Conservation (phyloP, 2,329 filamentous ascomycete species). For the Pyricularia pennisetigena region DNA sequence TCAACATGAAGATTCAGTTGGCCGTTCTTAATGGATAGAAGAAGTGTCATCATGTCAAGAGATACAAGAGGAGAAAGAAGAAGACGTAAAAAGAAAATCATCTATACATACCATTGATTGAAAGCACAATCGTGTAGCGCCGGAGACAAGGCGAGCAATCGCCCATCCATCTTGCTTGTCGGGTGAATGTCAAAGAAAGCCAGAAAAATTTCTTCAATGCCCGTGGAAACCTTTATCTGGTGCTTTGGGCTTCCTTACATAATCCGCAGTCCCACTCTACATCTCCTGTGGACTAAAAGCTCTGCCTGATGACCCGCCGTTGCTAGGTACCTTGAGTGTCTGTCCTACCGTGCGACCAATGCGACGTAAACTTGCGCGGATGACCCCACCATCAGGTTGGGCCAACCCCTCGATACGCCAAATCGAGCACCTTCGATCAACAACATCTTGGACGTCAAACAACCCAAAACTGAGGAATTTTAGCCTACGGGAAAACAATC, state of each 20-base stretch:
- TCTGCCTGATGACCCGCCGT: neutral
- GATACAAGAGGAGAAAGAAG: neutral
- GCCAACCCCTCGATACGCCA: neutral
- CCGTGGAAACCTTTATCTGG: neutral
- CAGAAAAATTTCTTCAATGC: neutral
- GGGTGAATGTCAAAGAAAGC: neutral
- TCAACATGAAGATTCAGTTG: slow-evolving; percentile 16
- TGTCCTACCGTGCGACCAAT: neutral
- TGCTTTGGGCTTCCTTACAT: neutral
- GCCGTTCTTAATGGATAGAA: slow-evolving; percentile 14
- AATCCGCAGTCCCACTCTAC: neutral
- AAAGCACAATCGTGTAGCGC: neutral
- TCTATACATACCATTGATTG: neutral
- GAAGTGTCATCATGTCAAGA: slow-evolving; percentile 11
- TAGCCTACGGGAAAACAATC: neutral
- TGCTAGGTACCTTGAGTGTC: neutral
- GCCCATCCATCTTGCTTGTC: neutral
- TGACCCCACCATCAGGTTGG: neutral
- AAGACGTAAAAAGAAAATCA: neutral
- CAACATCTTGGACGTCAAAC: neutral
- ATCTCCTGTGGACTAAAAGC: neutral
- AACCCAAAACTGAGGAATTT: neutral
- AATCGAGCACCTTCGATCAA: neutral
- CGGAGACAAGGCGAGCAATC: neutral
- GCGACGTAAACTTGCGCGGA: neutral